Conservation (phyloP, 306 rosid genomes). For the Hylodesmum podocarpum region DNA sequence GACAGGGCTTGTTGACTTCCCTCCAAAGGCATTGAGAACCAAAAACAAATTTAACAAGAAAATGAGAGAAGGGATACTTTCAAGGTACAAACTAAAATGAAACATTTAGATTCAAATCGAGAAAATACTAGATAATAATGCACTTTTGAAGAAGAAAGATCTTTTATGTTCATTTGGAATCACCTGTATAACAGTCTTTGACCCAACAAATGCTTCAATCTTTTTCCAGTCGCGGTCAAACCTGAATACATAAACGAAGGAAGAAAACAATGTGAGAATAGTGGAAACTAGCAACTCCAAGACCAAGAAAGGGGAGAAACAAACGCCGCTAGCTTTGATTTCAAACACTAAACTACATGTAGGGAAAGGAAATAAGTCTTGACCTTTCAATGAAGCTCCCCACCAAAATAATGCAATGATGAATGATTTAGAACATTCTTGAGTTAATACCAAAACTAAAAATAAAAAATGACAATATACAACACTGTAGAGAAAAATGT, state of each 20-base stretch:
- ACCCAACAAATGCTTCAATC: conserved; percentile 83
- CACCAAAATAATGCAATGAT: not conserved
- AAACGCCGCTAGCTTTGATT: not conserved
- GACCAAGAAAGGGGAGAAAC: not conserved
- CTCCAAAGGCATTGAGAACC: not conserved
- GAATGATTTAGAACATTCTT: not conserved
- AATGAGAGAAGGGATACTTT: not conserved
- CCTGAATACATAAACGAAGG: conserved; percentile 34
- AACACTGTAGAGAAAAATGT: not conserved
- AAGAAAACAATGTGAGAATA: not conserved
- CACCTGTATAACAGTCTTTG: conserved; percentile 88
- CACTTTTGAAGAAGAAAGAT: not conserved
- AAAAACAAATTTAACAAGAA: not conserved
- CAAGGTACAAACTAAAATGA: not conserved
- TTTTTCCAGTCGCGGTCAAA: conserved; percentile 95
- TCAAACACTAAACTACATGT: not conserved
- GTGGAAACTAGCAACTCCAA: not conserved
- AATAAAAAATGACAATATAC: not conserved
- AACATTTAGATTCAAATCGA: not conserved
- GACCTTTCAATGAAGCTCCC: conserved; percentile 1
- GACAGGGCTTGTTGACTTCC: not conserved
- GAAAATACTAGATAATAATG: not conserved
- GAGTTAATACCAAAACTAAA: not conserved
- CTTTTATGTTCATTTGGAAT: not conserved
- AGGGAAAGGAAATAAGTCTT: not conserved